These are phyloP conservation scores for Ananas comosus DNA, from an alignment of 176 grass and related monocot species.

Conservation along the genomic window DNA sequence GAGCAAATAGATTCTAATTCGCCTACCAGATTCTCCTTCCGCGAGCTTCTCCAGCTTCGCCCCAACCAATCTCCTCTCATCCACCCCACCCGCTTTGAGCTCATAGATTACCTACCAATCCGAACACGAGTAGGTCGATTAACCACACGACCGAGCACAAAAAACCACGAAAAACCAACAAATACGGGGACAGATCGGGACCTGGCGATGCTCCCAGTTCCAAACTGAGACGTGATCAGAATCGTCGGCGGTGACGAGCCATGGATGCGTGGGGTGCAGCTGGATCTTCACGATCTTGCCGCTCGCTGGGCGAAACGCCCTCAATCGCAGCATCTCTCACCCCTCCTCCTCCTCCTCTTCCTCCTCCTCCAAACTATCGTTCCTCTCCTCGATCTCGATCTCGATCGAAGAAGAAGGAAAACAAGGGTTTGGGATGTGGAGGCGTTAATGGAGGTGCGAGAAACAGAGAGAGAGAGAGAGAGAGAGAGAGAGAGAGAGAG, in stretches of 20 bases:
- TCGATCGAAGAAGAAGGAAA: neutral
- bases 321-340: constrained; percentile 82
- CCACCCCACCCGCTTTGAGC: constrained; percentile 90
- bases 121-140: neutral
- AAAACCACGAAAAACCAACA: constrained; percentile 1
- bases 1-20: constrained; percentile 19
- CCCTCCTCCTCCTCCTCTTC: constrained; percentile 9
- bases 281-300: constrained; percentile 98
- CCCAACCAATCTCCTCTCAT: constrained; percentile 81
- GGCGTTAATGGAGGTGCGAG: constrained; percentile 3
- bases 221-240: constrained; percentile 92
- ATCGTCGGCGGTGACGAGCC: constrained; percentile 90
- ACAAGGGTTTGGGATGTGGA: neutral
- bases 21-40: constrained; percentile 80
- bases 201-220: constrained; percentile 99
- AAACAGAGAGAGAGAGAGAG: neutral
- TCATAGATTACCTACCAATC: constrained; percentile 79
- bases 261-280: constrained; percentile 91
- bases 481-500: constrained; percentile 14
- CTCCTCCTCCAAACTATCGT: neutral
- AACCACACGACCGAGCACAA: neutral
- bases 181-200: neutral
- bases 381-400: no score
- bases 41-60: constrained; percentile 95
- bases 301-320: constrained; percentile 87